Base-by-base conservation (phyloP, 768 basidiomycete genomes). In the Scleroderma bovista region DNA sequence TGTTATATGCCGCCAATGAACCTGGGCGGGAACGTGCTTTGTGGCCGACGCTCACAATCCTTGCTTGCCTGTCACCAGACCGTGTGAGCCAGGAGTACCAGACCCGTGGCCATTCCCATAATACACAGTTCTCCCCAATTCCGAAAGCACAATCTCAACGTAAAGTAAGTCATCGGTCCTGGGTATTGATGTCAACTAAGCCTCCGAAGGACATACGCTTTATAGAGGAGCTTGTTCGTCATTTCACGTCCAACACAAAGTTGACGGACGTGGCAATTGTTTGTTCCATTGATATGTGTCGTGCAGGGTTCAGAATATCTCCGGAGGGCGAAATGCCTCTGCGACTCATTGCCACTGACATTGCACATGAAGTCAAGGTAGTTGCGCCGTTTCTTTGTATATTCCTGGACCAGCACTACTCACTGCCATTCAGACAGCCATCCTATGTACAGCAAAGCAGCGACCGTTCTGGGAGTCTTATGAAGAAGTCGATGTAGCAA, bases 341-440 rank as follows among this genome's bases (percentile, higher is more conserved):
- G 23, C 75, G 81, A 16, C 67, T 80, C 15, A 69, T 91, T 26
- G 86, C 86, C 0, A 67, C 71, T 26, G 91, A 94, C 58, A 69
- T 89, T 9, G 87, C 85, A 1, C 83, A 86, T 55, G 91, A 93
- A 50, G 75, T 94, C 53, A 87, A 84, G 77, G 91, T 86, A 56
- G 54, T 16, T 46, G 33, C 34, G 43, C 33, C 26, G n/a, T n/a
- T 26, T 13, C 33, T 20, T 29, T 15, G 46, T 45, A 72, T 70
- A 56, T 62, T 49, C 54, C 4, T 12, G 7, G 17, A 8, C 17
- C 52, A 57, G 24, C 57, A 38, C 24, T 38, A 38, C 16, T 15
- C 31, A n/a, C 5, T 34, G 26, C 26, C 31, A 29, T 54, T 22
- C 45, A 68, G 62, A 48, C 56, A 43, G 55, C 62, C 26, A 57